phyloP scores from a whole-genome alignment of 2,329 filamentous ascomycete genomes.

The Fusarium luffae region DNA sequence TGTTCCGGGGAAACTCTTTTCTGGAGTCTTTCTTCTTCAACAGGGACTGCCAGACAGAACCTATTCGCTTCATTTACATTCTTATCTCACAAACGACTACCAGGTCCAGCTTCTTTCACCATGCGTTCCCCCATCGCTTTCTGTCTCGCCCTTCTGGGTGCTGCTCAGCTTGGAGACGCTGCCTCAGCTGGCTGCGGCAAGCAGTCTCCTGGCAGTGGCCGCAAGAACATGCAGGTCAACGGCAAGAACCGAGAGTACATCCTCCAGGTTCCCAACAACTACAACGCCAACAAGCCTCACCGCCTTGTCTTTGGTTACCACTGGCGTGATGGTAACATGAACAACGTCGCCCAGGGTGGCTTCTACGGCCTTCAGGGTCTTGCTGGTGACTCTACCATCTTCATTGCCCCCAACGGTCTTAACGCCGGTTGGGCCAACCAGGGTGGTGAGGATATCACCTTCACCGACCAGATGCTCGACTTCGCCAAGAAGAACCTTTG shows the following conservation, averaged over 20 bases:
- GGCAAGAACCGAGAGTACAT: slow-evolving; percentile 51
- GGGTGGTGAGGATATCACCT: slow-evolving; percentile 54
- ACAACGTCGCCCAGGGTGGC: slow-evolving; percentile 50
- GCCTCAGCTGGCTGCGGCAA: slow-evolving; percentile 54
- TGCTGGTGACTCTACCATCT: slow-evolving; percentile 53
- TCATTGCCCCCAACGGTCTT: slow-evolving; percentile 56
- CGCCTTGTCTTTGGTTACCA: slow-evolving; percentile 52
- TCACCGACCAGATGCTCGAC: slow-evolving; percentile 54
- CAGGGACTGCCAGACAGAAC: slow-evolving; percentile 27
- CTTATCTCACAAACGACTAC: not conserved
- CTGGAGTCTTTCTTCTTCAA: slow-evolving; percentile 1
- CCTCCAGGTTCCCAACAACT: slow-evolving; percentile 50
- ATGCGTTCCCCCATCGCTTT: slow-evolving; percentile 20
- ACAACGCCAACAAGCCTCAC: slow-evolving; percentile 40
- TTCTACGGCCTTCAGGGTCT: slow-evolving; percentile 56
- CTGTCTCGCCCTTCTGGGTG: slow-evolving; percentile 20
- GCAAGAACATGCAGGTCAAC: slow-evolving; percentile 50
- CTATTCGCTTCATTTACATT: slow-evolving; percentile 2
- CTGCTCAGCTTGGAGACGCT: slow-evolving; percentile 19
- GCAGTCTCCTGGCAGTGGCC: slow-evolving; percentile 44
- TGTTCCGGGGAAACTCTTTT: not conserved
- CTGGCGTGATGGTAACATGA: slow-evolving; percentile 53
- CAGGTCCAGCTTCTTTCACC: not conserved
- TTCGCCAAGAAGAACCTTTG: slow-evolving; percentile 55
- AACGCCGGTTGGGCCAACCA: slow-evolving; percentile 57